Evolutionary conservation across 176 grass and related monocot genomes (phyloP).

Genomic region (Triticum timopheevii): DNA sequence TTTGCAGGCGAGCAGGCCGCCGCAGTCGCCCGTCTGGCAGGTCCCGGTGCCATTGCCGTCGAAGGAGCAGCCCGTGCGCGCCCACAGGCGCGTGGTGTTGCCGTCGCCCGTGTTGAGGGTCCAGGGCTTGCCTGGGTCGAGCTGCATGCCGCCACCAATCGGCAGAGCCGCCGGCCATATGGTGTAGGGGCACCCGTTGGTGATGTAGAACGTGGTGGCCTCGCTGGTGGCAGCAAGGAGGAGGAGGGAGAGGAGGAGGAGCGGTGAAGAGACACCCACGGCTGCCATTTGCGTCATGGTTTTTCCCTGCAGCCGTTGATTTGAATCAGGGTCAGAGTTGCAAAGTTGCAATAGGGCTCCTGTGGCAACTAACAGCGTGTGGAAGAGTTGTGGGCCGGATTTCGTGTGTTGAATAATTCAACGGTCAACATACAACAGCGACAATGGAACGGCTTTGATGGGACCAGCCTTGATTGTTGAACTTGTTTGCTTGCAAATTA

Average conservation of each 20-base stretch:
- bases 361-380: no score
- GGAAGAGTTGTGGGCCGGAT: no score
- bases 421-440: no score
- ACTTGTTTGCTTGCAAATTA: no score
- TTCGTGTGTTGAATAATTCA: no score
- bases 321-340: no score
- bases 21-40: not conserved
- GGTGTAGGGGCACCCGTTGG: not conserved
- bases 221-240: not conserved
- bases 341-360: no score
- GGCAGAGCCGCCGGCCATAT: not conserved
- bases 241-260: not conserved
- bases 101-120: not conserved
- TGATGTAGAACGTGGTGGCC: not conserved
- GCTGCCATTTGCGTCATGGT: not conserved
- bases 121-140: not conserved
- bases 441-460: no score
- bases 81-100: not conserved
- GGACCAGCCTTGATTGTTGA: no score
- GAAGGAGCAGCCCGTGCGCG: constrained; percentile 22
- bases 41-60: not conserved
- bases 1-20: not conserved
- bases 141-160: not conserved
- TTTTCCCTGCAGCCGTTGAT: no score
- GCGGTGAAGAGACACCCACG: not conserved